These are phyloP conservation scores for Arthrobotrys sinensis DNA, from an alignment of 2,329 filamentous ascomycete species.

Conservation along the genomic window DNA sequence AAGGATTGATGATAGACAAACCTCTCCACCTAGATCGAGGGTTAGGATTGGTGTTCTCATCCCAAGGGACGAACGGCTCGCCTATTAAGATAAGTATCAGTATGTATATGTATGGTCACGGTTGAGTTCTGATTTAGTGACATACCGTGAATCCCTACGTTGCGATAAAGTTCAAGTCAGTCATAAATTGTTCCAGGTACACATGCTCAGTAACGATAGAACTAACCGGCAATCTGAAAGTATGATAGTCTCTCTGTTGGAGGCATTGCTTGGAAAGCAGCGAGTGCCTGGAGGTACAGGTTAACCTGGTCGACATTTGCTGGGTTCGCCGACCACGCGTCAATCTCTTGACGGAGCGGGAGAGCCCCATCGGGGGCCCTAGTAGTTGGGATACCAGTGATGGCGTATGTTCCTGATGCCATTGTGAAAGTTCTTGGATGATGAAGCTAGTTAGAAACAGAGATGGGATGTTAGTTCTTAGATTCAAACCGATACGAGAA, in stretches of 20 bases:
- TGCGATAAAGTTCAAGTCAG: not conserved
- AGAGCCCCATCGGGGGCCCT: slow-evolving; percentile 15
- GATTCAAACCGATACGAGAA: not conserved
- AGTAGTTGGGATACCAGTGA: slow-evolving; percentile 44
- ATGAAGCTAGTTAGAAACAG: not conserved
- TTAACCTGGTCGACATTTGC: slow-evolving; percentile 68
- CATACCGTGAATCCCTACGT: slow-evolving; percentile 51
- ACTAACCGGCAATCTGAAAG: slow-evolving; percentile 83
- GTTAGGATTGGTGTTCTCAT: slow-evolving; percentile 68
- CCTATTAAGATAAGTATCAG: slow-evolving; percentile 76
- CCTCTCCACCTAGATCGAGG: slow-evolving; percentile 42
- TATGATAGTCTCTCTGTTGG: slow-evolving; percentile 79
- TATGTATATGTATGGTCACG: not conserved
- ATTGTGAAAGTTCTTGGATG: slow-evolving; percentile 18
- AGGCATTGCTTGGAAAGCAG: slow-evolving; percentile 78
- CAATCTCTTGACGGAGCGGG: slow-evolving; percentile 57
- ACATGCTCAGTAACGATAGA: not conserved
- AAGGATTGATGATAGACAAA: not conserved
- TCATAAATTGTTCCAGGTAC: not conserved
- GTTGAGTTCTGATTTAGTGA: not conserved
- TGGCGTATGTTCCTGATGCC: slow-evolving; percentile 43
- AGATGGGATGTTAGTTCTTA: not conserved
- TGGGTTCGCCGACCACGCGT: slow-evolving; percentile 53
- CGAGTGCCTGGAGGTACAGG: slow-evolving; percentile 81
- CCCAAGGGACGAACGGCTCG: slow-evolving; percentile 75